Conservation (phyloP, 2,329 filamentous ascomycete species). For the Alternaria sp. region DNA sequence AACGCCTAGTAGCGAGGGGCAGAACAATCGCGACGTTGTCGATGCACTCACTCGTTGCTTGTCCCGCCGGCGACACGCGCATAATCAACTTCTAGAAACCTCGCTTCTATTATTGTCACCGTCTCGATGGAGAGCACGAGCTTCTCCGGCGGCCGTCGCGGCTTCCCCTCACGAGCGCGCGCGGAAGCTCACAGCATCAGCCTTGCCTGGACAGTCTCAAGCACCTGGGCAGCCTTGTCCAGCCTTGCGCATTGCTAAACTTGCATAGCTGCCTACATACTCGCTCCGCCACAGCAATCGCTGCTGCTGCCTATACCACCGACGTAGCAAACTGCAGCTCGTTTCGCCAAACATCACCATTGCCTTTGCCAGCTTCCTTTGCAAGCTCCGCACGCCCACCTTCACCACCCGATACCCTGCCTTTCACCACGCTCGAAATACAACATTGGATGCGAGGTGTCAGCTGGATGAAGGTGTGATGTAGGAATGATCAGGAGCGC, state of each 20-base stretch:
- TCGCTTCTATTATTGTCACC: background rate
- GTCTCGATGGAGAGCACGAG: background rate
- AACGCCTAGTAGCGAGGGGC: slow-evolving; percentile 22
- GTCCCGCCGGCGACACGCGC: background rate
- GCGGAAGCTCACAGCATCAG: background rate
- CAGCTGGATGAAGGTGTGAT: background rate
- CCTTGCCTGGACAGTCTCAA: background rate
- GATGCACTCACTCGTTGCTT: background rate
- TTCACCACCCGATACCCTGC: background rate
- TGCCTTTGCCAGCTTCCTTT: background rate
- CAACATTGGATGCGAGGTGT: background rate
- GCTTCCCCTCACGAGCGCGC: background rate
- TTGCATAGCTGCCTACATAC: slow-evolving; percentile 12
- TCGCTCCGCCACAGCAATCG: slow-evolving; percentile 2
- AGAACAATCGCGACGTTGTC: slow-evolving; percentile 10
- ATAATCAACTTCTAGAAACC: background rate
- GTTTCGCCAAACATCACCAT: background rate
- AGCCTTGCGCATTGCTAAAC: slow-evolving; percentile 8
- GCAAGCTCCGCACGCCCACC: background rate
- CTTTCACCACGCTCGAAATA: background rate
- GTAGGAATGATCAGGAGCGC: background rate
- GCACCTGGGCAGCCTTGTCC: slow-evolving; percentile 8
- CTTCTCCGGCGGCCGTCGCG: background rate
- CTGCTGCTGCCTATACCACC: background rate
- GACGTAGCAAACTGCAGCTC: background rate